These are phyloP conservation scores for Populus nigra DNA, from an alignment of 345 rosid species.

Conservation along the genomic window DNA sequence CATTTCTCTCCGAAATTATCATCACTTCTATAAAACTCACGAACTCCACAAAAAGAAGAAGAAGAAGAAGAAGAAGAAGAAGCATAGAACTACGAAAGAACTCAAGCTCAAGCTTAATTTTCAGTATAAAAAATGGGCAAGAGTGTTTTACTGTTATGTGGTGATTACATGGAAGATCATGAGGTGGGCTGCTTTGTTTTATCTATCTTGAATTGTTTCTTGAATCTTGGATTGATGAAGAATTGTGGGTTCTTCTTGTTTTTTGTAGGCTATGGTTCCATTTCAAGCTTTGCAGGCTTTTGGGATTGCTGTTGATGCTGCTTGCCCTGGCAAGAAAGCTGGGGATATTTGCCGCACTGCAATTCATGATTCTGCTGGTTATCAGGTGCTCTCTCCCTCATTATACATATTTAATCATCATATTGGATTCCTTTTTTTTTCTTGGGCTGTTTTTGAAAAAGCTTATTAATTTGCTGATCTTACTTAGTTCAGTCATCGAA, in stretches of 20 bases:
- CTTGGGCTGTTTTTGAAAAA: too few species aligned
- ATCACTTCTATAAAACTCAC: too few species aligned
- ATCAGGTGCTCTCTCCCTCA: slow-evolving; percentile 51
- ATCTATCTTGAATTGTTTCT: background rate
- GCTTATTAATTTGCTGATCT: too few species aligned
- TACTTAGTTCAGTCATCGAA: too few species aligned
- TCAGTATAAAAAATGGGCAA: background rate
- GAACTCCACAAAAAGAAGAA: too few species aligned
- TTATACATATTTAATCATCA: background rate
- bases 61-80: too few species aligned
- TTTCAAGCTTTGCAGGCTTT: slow-evolving; percentile 77
- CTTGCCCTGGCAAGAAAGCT: slow-evolving; percentile 77
- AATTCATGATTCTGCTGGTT: slow-evolving; percentile 48
- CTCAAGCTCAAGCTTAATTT: too few species aligned
- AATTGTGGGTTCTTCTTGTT: background rate
- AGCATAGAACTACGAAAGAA: too few species aligned
- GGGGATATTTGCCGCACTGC: slow-evolving; percentile 81
- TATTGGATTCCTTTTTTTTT: too few species aligned
- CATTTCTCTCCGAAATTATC: too few species aligned
- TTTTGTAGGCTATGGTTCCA: slow-evolving; percentile 81
- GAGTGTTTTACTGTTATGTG: slow-evolving; percentile 62
- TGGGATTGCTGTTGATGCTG: slow-evolving; percentile 68
- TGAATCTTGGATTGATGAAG: background rate
- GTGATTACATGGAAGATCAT: slow-evolving; percentile 76
- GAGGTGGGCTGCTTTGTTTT: slow-evolving; percentile 38